Conservation (phyloP, 2,329 filamentous ascomycete genomes). For the Didymosphaeria variabile region DNA sequence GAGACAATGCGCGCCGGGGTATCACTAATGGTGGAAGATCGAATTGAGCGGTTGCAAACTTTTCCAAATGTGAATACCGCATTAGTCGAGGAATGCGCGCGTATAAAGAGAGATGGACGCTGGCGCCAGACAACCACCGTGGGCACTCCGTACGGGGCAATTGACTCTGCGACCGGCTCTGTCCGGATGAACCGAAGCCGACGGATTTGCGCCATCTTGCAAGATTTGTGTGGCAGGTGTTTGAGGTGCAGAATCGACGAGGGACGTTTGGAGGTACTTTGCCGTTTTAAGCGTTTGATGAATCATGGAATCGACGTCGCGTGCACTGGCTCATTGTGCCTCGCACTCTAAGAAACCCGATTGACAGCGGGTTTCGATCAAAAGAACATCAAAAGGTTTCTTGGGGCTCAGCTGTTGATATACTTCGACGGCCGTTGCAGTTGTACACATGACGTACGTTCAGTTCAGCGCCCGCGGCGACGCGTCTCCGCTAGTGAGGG, state of each 20-base stretch:
- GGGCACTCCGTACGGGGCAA: constrained; percentile 1
- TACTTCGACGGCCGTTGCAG: background rate
- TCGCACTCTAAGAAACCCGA: background rate
- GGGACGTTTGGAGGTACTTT: constrained; percentile 33
- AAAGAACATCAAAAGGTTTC: background rate
- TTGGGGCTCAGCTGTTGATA: background rate
- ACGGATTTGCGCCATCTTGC: constrained; percentile 22
- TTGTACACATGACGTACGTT: constrained; percentile 1
- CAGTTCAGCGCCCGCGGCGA: background rate
- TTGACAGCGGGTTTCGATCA: background rate
- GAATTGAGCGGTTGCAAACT: background rate
- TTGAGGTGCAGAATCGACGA: constrained; percentile 41
- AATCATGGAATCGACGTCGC: constrained; percentile 18
- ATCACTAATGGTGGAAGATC: background rate
- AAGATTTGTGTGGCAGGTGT: constrained; percentile 39
- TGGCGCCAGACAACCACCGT: background rate
- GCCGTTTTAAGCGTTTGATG: constrained; percentile 48
- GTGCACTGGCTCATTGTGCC: background rate
- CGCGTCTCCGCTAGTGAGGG: background rate
- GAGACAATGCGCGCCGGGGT: background rate
- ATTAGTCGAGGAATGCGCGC: constrained; percentile 11
- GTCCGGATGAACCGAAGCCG: constrained; percentile 23
- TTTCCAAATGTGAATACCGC: background rate
- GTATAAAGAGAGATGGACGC: constrained; percentile 8
- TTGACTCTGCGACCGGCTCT: constrained; percentile 10